Percentiles rank a stretch among this genome's conserved stretches.
phyloP scores from a whole-genome alignment of 768 basidiomycete species.

The Tylopilus cervinicoccineus region DNA sequence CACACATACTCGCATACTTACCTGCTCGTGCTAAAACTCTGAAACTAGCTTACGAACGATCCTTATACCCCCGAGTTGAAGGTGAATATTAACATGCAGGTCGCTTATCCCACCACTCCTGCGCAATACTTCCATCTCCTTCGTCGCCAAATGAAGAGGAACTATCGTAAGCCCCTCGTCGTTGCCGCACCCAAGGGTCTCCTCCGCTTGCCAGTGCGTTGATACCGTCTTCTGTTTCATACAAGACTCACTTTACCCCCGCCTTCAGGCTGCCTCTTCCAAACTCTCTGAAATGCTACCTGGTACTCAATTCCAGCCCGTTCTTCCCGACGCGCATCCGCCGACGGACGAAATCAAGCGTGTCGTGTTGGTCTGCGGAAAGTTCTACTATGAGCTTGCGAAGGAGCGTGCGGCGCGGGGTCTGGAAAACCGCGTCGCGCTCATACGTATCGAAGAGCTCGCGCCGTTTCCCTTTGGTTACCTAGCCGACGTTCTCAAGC shows the following conservation, averaged over 20 bases:
- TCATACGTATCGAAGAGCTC: slow-evolving; percentile 82
- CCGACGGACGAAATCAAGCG: slow-evolving; percentile 45
- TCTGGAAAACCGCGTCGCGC: slow-evolving; percentile 50
- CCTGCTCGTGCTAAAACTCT: not conserved
- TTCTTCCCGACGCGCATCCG: slow-evolving; percentile 48
- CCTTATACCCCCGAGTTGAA: slow-evolving; percentile 34
- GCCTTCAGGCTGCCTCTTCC: slow-evolving; percentile 66
- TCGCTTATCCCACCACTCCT: slow-evolving; percentile 83
- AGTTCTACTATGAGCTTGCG: slow-evolving; percentile 83
- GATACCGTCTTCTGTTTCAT: not conserved
- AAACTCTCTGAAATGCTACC: slow-evolving; percentile 54
- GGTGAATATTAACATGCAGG: slow-evolving; percentile 74
- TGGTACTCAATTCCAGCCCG: slow-evolving; percentile 62
- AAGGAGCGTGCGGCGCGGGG: slow-evolving; percentile 56
- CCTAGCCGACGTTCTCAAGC: slow-evolving; percentile 42
- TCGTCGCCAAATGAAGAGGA: slow-evolving; percentile 79
- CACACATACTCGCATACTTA: no score
- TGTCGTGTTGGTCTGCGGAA: slow-evolving; percentile 75
- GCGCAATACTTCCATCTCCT: slow-evolving; percentile 93
- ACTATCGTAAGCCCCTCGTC: slow-evolving; percentile 83
- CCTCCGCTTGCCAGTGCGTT: slow-evolving; percentile 66
- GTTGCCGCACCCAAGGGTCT: slow-evolving; percentile 85
- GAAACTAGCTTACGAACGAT: slow-evolving; percentile 73
- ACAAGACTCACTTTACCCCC: not conserved
- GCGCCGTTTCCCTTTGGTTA: slow-evolving; percentile 79